Evolutionary conservation across 352 stramenopile species (phyloP).

Genomic region (Globisporangium emineosum): DNA sequence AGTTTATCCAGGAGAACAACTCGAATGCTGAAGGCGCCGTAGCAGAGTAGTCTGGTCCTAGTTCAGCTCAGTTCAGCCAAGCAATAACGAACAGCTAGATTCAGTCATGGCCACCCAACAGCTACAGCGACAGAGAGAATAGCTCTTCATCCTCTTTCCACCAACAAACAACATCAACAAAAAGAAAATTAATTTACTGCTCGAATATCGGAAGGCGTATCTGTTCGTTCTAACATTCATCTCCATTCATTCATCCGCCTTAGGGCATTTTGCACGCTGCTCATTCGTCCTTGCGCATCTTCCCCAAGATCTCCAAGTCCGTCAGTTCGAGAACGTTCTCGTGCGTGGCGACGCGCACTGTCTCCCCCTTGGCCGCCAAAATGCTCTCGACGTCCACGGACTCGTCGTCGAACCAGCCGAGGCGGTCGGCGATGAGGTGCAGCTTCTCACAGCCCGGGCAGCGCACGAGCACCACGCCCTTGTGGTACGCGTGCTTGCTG

Average conservation of each 20-base stretch:
- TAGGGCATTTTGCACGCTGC: not conserved
- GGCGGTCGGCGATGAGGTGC: constrained; percentile 96
- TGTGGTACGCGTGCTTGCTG: constrained; percentile 95
- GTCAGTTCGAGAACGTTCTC: constrained; percentile 85
- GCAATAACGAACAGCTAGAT: not conserved
- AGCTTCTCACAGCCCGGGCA: constrained; percentile 97
- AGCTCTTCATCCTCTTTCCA: not conserved
- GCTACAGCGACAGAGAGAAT: not conserved
- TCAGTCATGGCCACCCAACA: not conserved
- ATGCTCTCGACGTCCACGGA: constrained; percentile 87
- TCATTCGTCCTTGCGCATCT: constrained; percentile 27
- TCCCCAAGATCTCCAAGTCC: constrained; percentile 64
- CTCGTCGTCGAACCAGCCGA: constrained; percentile 93
- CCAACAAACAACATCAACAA: not conserved
- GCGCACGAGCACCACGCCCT: constrained; percentile 96
- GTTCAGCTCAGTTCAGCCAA: not conserved
- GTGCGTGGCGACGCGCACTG: constrained; percentile 64
- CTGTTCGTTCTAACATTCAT: not conserved
- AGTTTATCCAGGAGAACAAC: constrained; percentile 53
- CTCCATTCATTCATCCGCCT: constrained; percentile 11
- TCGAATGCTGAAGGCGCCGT: constrained; percentile 19
- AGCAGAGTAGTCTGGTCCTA: constrained; percentile 9
- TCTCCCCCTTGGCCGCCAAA: constrained; percentile 69
- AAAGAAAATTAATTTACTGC: constrained; percentile 24
- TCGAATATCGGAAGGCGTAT: constrained; percentile 4